phyloP scores from a whole-genome alignment of 73 alveolate species.

The Paramecium primaurelia region DNA sequence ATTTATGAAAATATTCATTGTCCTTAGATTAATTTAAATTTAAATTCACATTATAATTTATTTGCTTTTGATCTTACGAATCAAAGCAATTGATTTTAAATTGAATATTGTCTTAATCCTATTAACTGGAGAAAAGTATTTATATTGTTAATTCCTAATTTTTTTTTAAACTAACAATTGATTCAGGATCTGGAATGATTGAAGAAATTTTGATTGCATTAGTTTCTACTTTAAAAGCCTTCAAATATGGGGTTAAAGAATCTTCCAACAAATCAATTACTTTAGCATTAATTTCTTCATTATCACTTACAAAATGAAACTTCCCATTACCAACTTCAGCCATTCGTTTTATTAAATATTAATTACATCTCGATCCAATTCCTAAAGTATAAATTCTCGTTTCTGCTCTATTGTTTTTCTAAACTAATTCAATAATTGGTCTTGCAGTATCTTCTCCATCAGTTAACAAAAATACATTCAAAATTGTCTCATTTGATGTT shows the following conservation, averaged over 20 bases:
- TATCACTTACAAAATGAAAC: constrained; percentile 46
- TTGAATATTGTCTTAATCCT: not conserved
- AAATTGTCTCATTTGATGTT: not conserved
- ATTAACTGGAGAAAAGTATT: not conserved
- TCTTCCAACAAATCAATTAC: constrained; percentile 65
- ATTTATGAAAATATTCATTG: not conserved
- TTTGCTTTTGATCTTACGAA: not conserved
- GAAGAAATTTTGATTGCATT: not conserved
- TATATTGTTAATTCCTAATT: not conserved
- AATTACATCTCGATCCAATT: constrained; percentile 61
- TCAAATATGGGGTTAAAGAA: constrained; percentile 61
- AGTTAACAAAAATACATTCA: constrained; percentile 86
- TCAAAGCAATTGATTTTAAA: not conserved
- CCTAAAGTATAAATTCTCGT: constrained; percentile 66
- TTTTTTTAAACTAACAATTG: not conserved
- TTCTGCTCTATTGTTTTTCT: constrained; percentile 54
- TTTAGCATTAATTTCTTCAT: constrained; percentile 51
- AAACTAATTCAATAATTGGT: constrained; percentile 68
- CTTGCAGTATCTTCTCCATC: constrained; percentile 92
- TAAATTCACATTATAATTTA: not conserved
- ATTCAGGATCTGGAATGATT: not conserved
- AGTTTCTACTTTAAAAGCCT: not conserved
- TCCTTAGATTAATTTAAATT: too few species aligned
- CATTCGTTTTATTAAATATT: constrained; percentile 46
- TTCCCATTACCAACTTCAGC: constrained; percentile 76